Base-by-base conservation (phyloP, 148 eudicot species). In the Fagopyrum homotropicum region DNA sequence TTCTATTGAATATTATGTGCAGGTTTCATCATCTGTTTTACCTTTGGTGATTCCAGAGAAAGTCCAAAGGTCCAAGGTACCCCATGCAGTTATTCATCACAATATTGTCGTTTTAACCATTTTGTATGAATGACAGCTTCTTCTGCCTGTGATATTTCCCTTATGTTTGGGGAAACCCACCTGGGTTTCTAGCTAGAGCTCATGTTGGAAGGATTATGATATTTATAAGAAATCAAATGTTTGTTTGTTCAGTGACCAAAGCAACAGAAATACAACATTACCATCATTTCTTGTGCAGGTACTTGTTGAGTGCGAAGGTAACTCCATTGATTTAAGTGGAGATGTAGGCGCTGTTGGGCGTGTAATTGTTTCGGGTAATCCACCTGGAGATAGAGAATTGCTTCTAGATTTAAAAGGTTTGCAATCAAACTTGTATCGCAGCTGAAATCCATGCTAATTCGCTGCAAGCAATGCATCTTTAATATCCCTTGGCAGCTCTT, bases 281-380 rank as follows among this genome's bases (percentile, higher is more conserved):
- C 47, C 71, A 66, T 66, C 71, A 12, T 43, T 66, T 66, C 47
- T 15, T 66, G 69, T 51, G 69, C 86, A 95, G 98, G 97, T 91
- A 46, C 97, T 95, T 81, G 92, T 95, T 80, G 98, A 95, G 86
- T 95, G 98, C 82, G 98, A 90, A 84, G 97, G 96, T 68, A 96
- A 92, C 76, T 89, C 97, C 74, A 92, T 95, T 78, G 98, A 95
- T 84, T 83, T 95, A 83, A 92, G 98, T 84, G 98, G 98, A 80
- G 98, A 95, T 80, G 83, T 92, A 82, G 98, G 98, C 81, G 86
- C 97, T 76, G 98, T 95, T 77, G 98, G 98, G 29, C 84, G 98
- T 72, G 83, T 95, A 51, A 86, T 90, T 73, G 85, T 95, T 74
- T 81, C 98, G 57, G 97, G 89, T 60, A 81, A 77, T 52, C 82